These are phyloP conservation scores for Dioscorea zingiberensis DNA, from an alignment of 106 monocot genomes.

Conservation along the genomic window DNA sequence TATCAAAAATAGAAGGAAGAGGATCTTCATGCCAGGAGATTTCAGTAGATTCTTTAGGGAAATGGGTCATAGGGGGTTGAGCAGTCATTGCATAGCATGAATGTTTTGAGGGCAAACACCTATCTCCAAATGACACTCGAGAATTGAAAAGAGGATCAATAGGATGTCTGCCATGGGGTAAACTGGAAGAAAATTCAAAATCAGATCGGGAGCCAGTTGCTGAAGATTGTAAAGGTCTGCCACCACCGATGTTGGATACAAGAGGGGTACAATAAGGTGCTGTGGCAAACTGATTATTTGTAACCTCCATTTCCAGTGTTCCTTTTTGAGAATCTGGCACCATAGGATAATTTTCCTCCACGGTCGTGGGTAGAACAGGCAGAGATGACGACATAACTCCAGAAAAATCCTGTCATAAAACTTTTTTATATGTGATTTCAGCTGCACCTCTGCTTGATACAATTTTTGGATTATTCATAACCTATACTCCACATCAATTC, in stretches of 20 bases:
- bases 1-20: constrained; percentile 5
- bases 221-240: constrained; percentile 40
- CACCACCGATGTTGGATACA: constrained; percentile 28
- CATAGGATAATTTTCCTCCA: constrained; percentile 34
- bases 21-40: constrained; percentile 20
- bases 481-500: too few relatives aligned
- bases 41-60: constrained; percentile 16
- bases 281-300: constrained; percentile 12
- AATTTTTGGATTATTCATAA: too few relatives aligned
- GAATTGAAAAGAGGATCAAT: constrained; percentile 12
- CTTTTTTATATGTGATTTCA: not conserved
- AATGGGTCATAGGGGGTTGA: constrained; percentile 18
- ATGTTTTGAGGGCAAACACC: constrained; percentile 8
- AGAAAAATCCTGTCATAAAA: not conserved
- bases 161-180: constrained; percentile 12
- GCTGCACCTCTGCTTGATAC: not conserved
- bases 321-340: constrained; percentile 35
- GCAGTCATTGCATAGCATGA: constrained; percentile 16
- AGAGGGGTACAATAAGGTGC: constrained; percentile 20
- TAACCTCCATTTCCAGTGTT: constrained; percentile 40
- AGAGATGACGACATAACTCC: constrained; percentile 38
- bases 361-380: constrained; percentile 17
- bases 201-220: constrained; percentile 36
- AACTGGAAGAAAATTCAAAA: constrained; percentile 33
- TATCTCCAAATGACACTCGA: constrained; percentile 8